Percentiles rank a stretch among this genome's conserved stretches.
Conservation (phyloP, 176 grass and related monocot genomes). For the Phragmites australis region DNA sequence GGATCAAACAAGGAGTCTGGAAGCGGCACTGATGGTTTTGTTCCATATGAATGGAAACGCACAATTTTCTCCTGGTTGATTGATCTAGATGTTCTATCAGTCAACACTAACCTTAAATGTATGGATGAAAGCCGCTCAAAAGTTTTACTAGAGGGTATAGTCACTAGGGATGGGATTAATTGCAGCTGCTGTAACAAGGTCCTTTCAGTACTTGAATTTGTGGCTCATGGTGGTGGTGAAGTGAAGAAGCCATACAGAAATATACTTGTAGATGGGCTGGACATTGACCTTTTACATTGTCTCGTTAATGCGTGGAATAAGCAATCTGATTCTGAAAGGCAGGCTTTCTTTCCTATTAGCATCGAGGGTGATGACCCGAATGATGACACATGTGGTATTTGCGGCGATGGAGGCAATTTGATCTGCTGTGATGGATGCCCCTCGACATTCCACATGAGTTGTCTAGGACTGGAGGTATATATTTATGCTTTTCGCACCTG, state of each 20-base stretch:
- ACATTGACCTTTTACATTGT: conserved; percentile 69
- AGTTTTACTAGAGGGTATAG: conserved; percentile 57
- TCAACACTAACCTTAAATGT: conserved; percentile 73
- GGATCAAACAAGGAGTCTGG: conserved; percentile 64
- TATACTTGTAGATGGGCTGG: conserved; percentile 60
- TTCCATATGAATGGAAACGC: conserved; percentile 82
- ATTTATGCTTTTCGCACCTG: conserved; percentile 5
- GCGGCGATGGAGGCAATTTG: conserved; percentile 89
- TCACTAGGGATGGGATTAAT: conserved; percentile 78
- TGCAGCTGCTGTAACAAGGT: conserved; percentile 78
- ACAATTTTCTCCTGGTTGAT: conserved; percentile 92
- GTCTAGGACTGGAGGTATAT: conserved; percentile 76
- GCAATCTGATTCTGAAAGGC: conserved; percentile 69
- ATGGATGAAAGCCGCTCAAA: conserved; percentile 67
- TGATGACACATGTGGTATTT: conserved; percentile 98
- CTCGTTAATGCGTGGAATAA: conserved; percentile 74
- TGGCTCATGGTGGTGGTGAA: conserved; percentile 60
- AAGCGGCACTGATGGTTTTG: conserved; percentile 58
- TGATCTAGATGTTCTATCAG: conserved; percentile 66
- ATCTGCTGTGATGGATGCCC: conserved; percentile 97
- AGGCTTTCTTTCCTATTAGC: conserved; percentile 66
- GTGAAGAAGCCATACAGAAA: conserved; percentile 51
- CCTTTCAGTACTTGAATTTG: conserved; percentile 70
- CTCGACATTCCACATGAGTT: conserved; percentile 92
- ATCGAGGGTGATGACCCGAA: conserved; percentile 70